Evolutionary conservation across 345 rosid species (phyloP), one percentile per base, ranked within the genome.

Genomic region (Salix udensis): DNA sequence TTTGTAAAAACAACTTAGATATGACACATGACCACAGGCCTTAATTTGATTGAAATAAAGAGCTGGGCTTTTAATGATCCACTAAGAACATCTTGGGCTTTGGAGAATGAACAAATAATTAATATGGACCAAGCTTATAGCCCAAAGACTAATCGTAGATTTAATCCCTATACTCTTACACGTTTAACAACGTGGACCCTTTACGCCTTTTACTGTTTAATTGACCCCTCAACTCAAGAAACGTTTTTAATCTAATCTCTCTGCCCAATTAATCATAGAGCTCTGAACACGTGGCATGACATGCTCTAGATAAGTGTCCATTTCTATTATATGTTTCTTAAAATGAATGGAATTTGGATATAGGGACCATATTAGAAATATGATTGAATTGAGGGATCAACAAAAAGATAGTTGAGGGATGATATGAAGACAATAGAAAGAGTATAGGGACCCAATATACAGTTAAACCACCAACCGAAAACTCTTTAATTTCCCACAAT

Each of bases 171-270:
- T n/a, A n/a, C 26, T n/a, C 9, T 55, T 9, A 7, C 23, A 8
- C 4, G 23, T n/a, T 3, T 11, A 55, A 9, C 12, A 8, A 3
- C 4, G 1, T 23, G 24, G 62, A 9, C 62, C 13, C 5, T n/a
- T 11, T n/a, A 9, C 28, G 3, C 5, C 26, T 8, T 13, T 13
- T 55, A 0, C 1, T n/a, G 0, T 10, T n/a, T 1, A n/a, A 8
- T 23, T n/a, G 62, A 0, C 3, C 62, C 14, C 28, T 55, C 24
- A 23, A n/a, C 6, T 4, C 62, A 9, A 9, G 14, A n/a, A 55
- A 55, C 23, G 9, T 21, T 55, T 11, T n/a, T n/a, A 8, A n/a
- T 7, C 23, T 21, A 7, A 1, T 3, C 24, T 21, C 61, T 7
- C 9, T 0, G n/a, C 21, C 26, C 61, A 53, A 7, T 53, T 53